Base-by-base conservation (phyloP, 2,329 filamentous ascomycete species). In the Alternaria alternata region DNA sequence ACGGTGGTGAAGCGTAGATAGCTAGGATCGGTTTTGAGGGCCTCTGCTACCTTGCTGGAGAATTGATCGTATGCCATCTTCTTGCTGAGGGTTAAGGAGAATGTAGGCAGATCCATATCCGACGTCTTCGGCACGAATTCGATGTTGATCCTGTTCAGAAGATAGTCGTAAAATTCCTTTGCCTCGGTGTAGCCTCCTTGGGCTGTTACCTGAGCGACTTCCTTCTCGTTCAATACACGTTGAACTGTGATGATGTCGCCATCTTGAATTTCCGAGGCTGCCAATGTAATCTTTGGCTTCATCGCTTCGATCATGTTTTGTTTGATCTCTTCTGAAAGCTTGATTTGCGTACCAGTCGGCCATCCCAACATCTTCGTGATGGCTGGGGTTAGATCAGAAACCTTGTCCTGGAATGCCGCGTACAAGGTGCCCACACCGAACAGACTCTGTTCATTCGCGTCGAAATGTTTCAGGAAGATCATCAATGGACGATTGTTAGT, bases 221-320 rank as follows among this genome's bases (percentile, higher is more conserved):
- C 82, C 60, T 83, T 83, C 20, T 86, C 84, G 26, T 78, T 78
- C 36, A 87, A 80, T 26, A 85, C 82, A 61, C 87, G 87, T 77
- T 99, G 95, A 81, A 98, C 97, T 75, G 94, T 97, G 57, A 99
- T 88, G 68, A 99, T 96, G 74, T 99, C 95, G 49, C 95, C 95
- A 71, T 99, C 94, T 76, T 98, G 94, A 24, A 99, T 91, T 77
- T 99, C 96, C 1, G 95, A 95, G 61, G 92, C 89, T 67, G 93
- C 91, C 61, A 99, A 85, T 0, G 93, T 93, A 74, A 93, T 89
- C 81, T 97, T 98, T 0, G 90, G 87, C 80, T 97, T 98, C 83
- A 99, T 90, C 7, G 87, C 86, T 75, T 99, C 96, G 67, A 99
- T 97, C 94, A 98, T 98, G 61, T 89, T 92, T 52, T 94, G 93